These are phyloP conservation scores for Tuber microsphaerosporum DNA, from an alignment of 495 filamentous ascomycete genomes.

Conservation along the genomic window DNA sequence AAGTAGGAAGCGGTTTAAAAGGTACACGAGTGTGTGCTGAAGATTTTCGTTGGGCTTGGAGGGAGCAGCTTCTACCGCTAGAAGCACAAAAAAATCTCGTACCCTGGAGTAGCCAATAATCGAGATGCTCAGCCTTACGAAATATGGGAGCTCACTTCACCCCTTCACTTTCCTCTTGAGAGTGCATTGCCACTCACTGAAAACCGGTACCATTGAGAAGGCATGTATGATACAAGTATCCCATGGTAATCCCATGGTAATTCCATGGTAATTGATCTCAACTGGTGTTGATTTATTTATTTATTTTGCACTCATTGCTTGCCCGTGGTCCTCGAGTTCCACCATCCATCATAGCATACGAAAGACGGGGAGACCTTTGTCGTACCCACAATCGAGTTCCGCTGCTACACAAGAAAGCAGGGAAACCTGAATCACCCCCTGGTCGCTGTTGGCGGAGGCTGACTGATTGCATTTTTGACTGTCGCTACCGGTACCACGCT, in stretches of 20 bases:
- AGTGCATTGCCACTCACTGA: not conserved
- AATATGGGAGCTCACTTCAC: not conserved
- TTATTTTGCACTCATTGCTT: not conserved
- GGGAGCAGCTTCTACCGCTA: not conserved
- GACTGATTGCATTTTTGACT: not conserved
- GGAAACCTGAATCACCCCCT: not conserved
- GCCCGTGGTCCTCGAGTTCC: not conserved
- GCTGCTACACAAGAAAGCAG: not conserved
- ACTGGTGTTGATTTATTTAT: not conserved
- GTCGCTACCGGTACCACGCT: not conserved
- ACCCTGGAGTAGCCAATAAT: not conserved
- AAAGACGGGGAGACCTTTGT: not conserved
- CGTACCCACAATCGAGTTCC: not conserved
- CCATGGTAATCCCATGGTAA: constrained; percentile 1
- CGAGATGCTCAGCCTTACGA: not conserved
- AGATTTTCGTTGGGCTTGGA: not conserved
- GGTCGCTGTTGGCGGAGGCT: not conserved
- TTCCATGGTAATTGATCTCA: not conserved
- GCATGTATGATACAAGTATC: not conserved
- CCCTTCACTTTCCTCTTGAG: not conserved
- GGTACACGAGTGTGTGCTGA: not conserved
- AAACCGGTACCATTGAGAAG: not conserved
- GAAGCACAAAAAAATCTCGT: not conserved
- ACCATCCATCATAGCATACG: not conserved
- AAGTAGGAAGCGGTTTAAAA: not conserved